Evolutionary conservation across 805 yeast genomes (phyloP).

Genomic region (Starmerella vaccinii): DNA sequence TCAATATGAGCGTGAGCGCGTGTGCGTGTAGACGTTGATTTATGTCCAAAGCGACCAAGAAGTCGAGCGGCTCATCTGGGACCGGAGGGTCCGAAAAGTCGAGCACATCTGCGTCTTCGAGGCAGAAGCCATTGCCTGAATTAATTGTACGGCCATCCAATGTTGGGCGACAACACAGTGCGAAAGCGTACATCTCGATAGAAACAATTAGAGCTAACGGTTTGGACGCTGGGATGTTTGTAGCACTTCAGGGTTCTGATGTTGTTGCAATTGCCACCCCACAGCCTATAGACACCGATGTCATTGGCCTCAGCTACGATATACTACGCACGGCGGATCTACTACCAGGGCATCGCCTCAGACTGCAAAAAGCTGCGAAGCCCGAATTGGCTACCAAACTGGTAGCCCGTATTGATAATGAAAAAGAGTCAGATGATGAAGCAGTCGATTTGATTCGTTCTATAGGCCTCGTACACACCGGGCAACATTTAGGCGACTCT

Average conservation of each 20-base stretch:
- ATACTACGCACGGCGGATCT: slow-evolving; percentile 37
- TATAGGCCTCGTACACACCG: slow-evolving; percentile 25
- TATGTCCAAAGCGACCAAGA: slow-evolving; percentile 18
- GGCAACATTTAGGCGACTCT: slow-evolving; percentile 37
- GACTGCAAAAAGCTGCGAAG: slow-evolving; percentile 40
- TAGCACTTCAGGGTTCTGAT: slow-evolving; percentile 16
- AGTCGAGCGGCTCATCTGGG: slow-evolving; percentile 8
- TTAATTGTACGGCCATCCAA: slow-evolving; percentile 27
- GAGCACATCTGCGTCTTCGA: neutral
- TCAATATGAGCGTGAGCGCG: neutral
- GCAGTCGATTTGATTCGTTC: slow-evolving; percentile 20
- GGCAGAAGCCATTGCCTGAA: slow-evolving; percentile 6
- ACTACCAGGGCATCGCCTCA: slow-evolving; percentile 43
- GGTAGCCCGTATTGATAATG: slow-evolving; percentile 27
- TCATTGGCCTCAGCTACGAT: slow-evolving; percentile 25
- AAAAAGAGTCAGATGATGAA: slow-evolving; percentile 20
- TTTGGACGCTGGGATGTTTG: slow-evolving; percentile 27
- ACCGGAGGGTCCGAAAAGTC: slow-evolving; percentile 4
- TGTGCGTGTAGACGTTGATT: neutral
- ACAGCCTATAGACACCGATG: slow-evolving; percentile 22
- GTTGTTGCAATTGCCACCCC: slow-evolving; percentile 28
- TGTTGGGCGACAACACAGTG: slow-evolving; percentile 10
- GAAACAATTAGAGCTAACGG: slow-evolving; percentile 25
- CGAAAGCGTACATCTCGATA: slow-evolving; percentile 25
- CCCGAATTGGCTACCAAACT: slow-evolving; percentile 40